Percentiles rank a stretch among this genome's conserved stretches.
Evolutionary conservation across 495 filamentous ascomycete genomes (phyloP).

Genomic region (Lasiosphaeris hirsuta): DNA sequence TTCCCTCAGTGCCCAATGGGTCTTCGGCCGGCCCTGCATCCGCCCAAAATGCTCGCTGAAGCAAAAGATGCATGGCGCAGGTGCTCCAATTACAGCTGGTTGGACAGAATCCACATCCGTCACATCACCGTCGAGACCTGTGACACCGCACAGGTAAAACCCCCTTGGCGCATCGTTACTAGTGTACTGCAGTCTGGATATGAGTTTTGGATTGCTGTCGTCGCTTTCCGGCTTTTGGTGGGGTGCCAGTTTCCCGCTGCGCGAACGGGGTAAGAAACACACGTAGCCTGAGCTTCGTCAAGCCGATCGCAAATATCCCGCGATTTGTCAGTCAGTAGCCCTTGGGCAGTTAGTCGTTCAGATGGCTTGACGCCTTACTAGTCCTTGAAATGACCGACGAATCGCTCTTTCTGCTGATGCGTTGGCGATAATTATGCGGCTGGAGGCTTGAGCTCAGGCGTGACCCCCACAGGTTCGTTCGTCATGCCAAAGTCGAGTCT

Average conservation of each 20-base stretch:
- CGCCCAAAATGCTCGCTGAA: background rate
- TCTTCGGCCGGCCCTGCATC: slow-evolving; percentile 5
- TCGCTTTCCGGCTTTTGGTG: too few relatives aligned
- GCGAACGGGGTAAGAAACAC: too few relatives aligned
- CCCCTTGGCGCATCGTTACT: slow-evolving; percentile 5
- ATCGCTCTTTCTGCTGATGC: too few relatives aligned
- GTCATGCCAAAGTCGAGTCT: background rate
- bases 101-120: slow-evolving; percentile 10
- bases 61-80: background rate
- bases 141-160: slow-evolving; percentile 10
- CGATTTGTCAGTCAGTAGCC: too few relatives aligned
- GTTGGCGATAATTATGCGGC: background rate
- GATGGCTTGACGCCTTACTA: too few relatives aligned
- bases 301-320: too few relatives aligned
- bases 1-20: background rate
- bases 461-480: slow-evolving; percentile 7
- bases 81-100: slow-evolving; percentile 5
- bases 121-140: slow-evolving; percentile 15
- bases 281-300: too few relatives aligned
- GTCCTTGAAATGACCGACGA: too few relatives aligned
- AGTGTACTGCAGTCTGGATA: too few relatives aligned
- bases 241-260: too few relatives aligned
- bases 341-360: too few relatives aligned
- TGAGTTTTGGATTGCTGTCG: too few relatives aligned
- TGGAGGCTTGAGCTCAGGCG: slow-evolving; percentile 3